Base-by-base conservation (phyloP, 352 stramenopile species). In the Thraustochytrium striatum region DNA sequence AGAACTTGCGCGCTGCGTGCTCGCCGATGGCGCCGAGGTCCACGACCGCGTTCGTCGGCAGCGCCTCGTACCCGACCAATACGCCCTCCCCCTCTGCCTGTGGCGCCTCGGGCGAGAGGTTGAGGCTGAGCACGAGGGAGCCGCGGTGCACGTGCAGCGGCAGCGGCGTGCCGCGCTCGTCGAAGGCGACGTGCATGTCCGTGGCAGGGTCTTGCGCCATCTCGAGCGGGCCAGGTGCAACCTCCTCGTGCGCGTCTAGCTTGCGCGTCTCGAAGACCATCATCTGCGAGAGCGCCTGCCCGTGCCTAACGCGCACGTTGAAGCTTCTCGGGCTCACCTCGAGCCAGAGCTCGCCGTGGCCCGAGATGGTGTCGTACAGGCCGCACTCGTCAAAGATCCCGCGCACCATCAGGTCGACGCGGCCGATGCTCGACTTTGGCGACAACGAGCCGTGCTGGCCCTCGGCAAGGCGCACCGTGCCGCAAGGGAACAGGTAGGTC, bases 371-470 rank as follows among this genome's bases (percentile, higher is more conserved):
- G 50, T 75, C 65, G 9, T 75, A 75, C 8, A 75, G 52, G 25
- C 65, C 65, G 36, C 65, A 75, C 30, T 38, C 65, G 21, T 75
- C 65, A 33, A 75, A 75, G 41, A 75, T 61, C 28, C 65, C 65
- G n/a, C 65, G 43, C 65, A 75, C 65, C 65, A 75, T 75, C 5
- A 75, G 41, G 65, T 75, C 65, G 21, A 75, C 65, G 44, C 65
- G 65, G 36, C 65, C 65, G 50, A 75, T 75, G 50, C 65, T 75
- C 35, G 65, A 75, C 39, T 75, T 75, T 16, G 65, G 65, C 43
- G 65, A 75, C 11, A 75, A 32, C 3, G 65, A 75, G 1, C 65
- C 65, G 50, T 35, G 43, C 43, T 55, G 65, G 21, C 41, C 52
- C 3, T 58, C 28, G 16, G 41, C 44, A 9, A 75, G 39, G 0